A percentile compares a stretch with the other conserved stretches of the same genome.
These are phyloP conservation scores for Pascua sp. DNA, from an alignment of 1,284 basidiomycete genomes.

Conservation along the genomic window DNA sequence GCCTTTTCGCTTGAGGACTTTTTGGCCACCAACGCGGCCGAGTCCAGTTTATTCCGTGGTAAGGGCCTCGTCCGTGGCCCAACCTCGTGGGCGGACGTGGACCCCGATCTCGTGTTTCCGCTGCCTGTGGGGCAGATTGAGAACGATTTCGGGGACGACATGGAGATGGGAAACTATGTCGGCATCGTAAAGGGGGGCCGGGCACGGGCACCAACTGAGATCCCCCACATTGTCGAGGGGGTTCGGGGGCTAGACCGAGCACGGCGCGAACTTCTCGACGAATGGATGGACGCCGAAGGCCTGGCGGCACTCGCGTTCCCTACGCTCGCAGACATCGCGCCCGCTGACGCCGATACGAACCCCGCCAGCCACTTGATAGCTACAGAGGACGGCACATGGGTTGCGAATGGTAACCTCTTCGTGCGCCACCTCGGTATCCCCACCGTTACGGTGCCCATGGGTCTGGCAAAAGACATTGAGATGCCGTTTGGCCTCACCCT, in stretches of 20 bases:
- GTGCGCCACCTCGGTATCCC: slow-evolving; percentile 9
- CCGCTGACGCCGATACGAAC: slow-evolving; percentile 2
- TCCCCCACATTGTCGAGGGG: slow-evolving; percentile 1
- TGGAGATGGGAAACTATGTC: slow-evolving; percentile 11
- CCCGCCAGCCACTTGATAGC: neutral
- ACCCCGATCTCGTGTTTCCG: slow-evolving; percentile 8
- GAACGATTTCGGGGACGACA: neutral
- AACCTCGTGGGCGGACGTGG: neutral
- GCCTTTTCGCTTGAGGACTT: slow-evolving; percentile 11
- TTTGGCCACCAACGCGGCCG: slow-evolving; percentile 4
- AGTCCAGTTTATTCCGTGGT: too few species aligned
- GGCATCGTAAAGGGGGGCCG: neutral
- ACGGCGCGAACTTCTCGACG: slow-evolving; percentile 5
- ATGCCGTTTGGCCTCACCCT: slow-evolving; percentile 12
- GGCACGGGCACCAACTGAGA: neutral
- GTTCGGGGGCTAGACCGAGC: slow-evolving; percentile 1
- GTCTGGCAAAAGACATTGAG: slow-evolving; percentile 4
- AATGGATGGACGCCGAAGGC: slow-evolving; percentile 7
- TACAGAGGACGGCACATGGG: slow-evolving; percentile 5
- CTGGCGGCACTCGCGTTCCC: slow-evolving; percentile 5
- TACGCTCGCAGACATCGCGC: neutral
- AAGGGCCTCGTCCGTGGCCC: neutral
- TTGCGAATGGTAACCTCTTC: slow-evolving; percentile 10
- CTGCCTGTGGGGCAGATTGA: slow-evolving; percentile 4
- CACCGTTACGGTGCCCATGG: slow-evolving; percentile 9